Evolutionary conservation across 2,329 filamentous ascomycete species (phyloP), one percentile per base, ranked within the genome.

Genomic region (Penicillium janthinellum): DNA sequence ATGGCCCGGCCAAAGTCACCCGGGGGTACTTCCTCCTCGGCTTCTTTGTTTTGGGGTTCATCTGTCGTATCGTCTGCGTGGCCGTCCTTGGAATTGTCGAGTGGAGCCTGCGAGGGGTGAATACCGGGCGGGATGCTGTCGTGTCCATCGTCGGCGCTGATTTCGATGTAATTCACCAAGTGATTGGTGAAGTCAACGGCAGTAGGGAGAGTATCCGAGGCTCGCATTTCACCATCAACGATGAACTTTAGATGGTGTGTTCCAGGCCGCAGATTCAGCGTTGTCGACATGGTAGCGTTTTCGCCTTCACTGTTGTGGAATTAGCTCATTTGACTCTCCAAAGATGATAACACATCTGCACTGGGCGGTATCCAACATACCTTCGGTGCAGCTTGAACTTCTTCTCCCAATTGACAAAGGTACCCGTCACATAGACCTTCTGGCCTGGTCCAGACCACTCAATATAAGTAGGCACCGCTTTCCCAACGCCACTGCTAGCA

Each of bases 101-200:
- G 75, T 25, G 77, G 64, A 7, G 77, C 74, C 35, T 83, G 78
- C 12, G 81, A 77, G 12, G 78, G 76, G 12, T 80, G 80, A 6
- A 78, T 69, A 37, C 75, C 76, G 15, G 74, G 65, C 15, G 76
- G 71, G 44, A 76, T 67, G 14, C 70, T 74, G 49, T 75, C 73
- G 44, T 74, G 76, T 41, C 88, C 77, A 70, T 93, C 89, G 57
- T 92, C 89, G 38, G 91, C 87, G 69, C 85, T 91, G 63, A 98
- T 90, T 79, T 99, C 95, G 71, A 99, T 91, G 75, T 98, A 99
- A 78, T 99, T 99, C 77, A 99, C 94, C 17, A 99, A 83, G 73
- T 96, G 96, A 79, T 98, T 98, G 65, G 92, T 96, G 75, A 96
- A 97, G 75, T 99, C 95, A 59, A 99, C 95, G 1, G 95, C 96